Conservation (phyloP, 805 yeast species). For the Lipomyces anomalus region DNA sequence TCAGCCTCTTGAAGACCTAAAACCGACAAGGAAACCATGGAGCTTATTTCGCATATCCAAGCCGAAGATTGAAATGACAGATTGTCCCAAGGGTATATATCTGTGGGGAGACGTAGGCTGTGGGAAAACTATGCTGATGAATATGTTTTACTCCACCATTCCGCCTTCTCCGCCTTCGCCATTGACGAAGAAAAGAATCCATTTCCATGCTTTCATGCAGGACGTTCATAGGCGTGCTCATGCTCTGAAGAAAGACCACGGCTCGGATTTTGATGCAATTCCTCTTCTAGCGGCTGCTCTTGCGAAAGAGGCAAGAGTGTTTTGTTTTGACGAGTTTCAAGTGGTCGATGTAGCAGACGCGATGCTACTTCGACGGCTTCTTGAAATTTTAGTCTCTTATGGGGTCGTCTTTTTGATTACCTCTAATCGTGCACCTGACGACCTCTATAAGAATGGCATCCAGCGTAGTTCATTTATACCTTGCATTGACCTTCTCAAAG, state of each 20-base stretch:
- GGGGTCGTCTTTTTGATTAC: constrained; percentile 90
- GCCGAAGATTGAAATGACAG: constrained; percentile 10
- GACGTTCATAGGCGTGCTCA: constrained; percentile 82
- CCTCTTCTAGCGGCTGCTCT: constrained; percentile 81
- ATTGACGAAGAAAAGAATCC: constrained; percentile 72
- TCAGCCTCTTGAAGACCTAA: constrained; percentile 49
- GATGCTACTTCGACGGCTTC: constrained; percentile 78
- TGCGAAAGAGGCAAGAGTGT: constrained; percentile 64
- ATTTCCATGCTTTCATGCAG: constrained; percentile 97
- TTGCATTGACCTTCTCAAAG: constrained; percentile 74
- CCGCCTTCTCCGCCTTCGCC: constrained; percentile 59
- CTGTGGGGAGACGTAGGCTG: constrained; percentile 97
- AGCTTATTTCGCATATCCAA: constrained; percentile 24
- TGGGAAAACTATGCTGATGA: constrained; percentile 98
- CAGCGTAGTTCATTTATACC: constrained; percentile 91
- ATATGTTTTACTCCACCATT: constrained; percentile 78
- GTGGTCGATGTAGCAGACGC: constrained; percentile 99
- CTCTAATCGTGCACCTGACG: constrained; percentile 92
- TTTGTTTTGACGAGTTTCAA: constrained; percentile 96
- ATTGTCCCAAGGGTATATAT: constrained; percentile 72
- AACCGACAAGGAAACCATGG: constrained; percentile 42
- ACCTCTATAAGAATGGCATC: constrained; percentile 85
- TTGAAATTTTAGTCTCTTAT: constrained; percentile 53
- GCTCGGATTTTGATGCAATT: constrained; percentile 72
- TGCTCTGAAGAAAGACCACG: constrained; percentile 58